phyloP scores from a whole-genome alignment of 73 alveolate species.

The Symbiodinium natans region DNA sequence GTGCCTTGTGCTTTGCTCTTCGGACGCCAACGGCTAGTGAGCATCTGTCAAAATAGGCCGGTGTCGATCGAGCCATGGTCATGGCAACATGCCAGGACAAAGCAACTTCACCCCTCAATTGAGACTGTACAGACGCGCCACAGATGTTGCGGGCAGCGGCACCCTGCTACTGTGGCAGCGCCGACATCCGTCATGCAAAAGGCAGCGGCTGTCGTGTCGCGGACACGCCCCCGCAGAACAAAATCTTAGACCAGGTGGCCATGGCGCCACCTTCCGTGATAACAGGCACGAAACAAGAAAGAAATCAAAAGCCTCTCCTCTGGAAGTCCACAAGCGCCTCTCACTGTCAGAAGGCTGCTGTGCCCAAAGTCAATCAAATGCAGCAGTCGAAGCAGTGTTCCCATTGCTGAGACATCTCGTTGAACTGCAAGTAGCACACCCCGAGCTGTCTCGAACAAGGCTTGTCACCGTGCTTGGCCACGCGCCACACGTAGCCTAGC shows the following conservation, averaged over 20 bases:
- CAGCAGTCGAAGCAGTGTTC: not conserved
- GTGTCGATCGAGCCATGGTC: too few species aligned
- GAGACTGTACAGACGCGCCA: not conserved
- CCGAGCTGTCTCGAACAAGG: not conserved
- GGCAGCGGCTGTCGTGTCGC: not conserved
- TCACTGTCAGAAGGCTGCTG: not conserved
- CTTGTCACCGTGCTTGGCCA: not conserved
- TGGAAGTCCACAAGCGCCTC: conserved; percentile 19
- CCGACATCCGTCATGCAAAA: not conserved
- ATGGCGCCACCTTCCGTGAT: not conserved
- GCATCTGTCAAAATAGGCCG: not conserved
- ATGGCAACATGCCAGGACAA: too few species aligned
- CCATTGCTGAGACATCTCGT: not conserved
- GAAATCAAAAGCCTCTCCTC: not conserved
- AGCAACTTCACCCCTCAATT: conserved; percentile 3
- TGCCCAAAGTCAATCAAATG: conserved; percentile 7
- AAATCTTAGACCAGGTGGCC: not conserved
- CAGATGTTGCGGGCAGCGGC: not conserved
- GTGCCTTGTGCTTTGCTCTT: too few species aligned
- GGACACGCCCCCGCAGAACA: not conserved
- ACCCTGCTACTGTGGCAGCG: conserved; percentile 3
- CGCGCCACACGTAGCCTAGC: conserved; percentile 7
- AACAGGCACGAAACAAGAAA: too few species aligned
- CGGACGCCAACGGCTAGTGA: too few species aligned
- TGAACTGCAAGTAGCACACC: not conserved